These are phyloP conservation scores for Phoma herbarum DNA, from an alignment of 2,329 filamentous ascomycete species.

Conservation along the genomic window DNA sequence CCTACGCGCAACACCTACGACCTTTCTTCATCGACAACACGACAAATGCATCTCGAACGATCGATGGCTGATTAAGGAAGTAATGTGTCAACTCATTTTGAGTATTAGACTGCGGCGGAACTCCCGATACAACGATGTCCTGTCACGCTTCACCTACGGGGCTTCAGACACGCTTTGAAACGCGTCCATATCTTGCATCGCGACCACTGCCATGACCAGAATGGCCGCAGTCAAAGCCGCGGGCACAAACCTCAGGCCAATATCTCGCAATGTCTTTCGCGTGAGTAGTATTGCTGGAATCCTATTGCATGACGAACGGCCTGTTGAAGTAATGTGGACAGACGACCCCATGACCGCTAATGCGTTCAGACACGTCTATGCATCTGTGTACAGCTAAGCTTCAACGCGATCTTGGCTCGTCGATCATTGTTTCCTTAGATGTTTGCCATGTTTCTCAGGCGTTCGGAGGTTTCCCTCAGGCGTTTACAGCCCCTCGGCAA, in stretches of 20 bases:
- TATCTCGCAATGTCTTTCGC: no score
- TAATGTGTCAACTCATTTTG: not conserved
- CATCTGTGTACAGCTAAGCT: not conserved
- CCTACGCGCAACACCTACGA: no score
- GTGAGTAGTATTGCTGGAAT: not conserved
- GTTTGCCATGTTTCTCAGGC: not conserved
- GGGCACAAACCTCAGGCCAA: not conserved
- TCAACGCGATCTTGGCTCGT: conserved; percentile 2
- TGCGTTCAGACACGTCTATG: not conserved
- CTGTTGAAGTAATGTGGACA: not conserved
- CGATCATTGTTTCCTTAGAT: not conserved
- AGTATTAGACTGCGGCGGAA: not conserved
- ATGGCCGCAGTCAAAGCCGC: not conserved
- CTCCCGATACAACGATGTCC: not conserved
- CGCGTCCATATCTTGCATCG: not conserved
- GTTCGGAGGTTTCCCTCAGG: conserved; percentile 17
- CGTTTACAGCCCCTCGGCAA: conserved; percentile 13
- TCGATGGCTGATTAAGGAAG: not conserved
- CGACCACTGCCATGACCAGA: conserved; percentile 1
- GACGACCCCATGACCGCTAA: not conserved
- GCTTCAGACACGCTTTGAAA: conserved; percentile 17
- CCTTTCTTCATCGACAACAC: not conserved
- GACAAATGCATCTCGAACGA: not conserved
- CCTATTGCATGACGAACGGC: not conserved
- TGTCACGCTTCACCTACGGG: not conserved